Evolutionary conservation across 2,329 filamentous ascomycete species (phyloP).

Genomic region (Botrytis paeoniae): DNA sequence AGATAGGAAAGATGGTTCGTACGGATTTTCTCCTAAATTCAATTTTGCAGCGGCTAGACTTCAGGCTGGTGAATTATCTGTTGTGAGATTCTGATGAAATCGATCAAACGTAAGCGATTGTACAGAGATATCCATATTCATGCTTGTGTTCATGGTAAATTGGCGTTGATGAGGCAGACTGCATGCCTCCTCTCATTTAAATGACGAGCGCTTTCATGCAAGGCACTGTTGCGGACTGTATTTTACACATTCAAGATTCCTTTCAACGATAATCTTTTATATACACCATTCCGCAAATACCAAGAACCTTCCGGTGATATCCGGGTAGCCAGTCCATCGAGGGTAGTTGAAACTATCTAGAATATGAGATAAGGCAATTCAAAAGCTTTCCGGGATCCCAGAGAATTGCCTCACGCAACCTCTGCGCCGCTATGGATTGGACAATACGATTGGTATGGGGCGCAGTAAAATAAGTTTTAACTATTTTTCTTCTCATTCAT

Average conservation of each 20-base stretch:
- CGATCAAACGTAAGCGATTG: too few species aligned
- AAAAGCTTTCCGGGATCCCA: rapidly evolving
- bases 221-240: neutral
- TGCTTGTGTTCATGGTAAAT: neutral
- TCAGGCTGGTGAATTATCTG: neutral
- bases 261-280: neutral
- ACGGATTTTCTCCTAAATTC: neutral
- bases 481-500: too few species aligned
- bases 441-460: too few species aligned
- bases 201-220: rapidly evolving
- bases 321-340: rapidly evolving
- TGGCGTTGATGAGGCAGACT: rapidly evolving
- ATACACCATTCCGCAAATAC: rapidly evolving
- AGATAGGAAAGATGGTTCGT: too few species aligned
- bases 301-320: neutral
- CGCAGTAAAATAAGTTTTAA: too few species aligned
- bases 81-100: neutral
- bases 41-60: neutral
- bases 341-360: neutral
- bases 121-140: neutral
- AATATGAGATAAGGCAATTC: neutral
- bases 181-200: neutral
- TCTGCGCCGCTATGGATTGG: neutral
- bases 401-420: neutral
- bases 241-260: neutral